A percentile compares a stretch with the other conserved stretches of the same genome.
Conservation (phyloP, 768 basidiomycete species). For the Tricholoma sp. region DNA sequence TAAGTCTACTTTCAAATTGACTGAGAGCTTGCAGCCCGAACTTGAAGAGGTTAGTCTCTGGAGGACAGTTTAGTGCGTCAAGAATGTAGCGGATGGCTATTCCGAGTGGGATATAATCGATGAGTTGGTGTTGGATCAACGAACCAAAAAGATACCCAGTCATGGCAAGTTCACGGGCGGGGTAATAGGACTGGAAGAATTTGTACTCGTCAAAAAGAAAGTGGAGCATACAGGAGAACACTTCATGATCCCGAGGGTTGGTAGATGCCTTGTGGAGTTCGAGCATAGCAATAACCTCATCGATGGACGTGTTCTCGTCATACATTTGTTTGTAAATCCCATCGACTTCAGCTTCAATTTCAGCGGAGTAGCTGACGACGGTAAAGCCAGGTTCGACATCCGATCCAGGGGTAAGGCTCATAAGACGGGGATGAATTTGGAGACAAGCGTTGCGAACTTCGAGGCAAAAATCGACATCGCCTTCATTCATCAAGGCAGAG, state of each 20-base stretch:
- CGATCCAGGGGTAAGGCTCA: conserved; percentile 84
- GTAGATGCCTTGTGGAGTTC: conserved; percentile 81
- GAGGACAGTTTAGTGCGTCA: conserved; percentile 87
- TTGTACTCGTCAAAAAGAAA: conserved; percentile 99
- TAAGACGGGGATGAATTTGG: conserved; percentile 92
- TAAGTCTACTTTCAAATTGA: conserved; percentile 80
- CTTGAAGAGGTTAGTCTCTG: conserved; percentile 90
- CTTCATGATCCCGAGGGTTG: conserved; percentile 84
- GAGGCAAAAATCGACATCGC: conserved; percentile 80
- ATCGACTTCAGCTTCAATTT: conserved; percentile 92
- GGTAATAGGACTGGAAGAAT: conserved; percentile 96
- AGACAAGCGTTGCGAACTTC: conserved; percentile 91
- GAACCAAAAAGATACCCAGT: conserved; percentile 96
- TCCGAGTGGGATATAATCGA: conserved; percentile 91
- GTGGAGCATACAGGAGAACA: conserved; percentile 99
- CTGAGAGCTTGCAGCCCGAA: conserved; percentile 91
- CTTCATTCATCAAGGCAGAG: conserved; percentile 66
- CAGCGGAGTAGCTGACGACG: conserved; percentile 81
- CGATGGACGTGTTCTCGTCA: conserved; percentile 89
- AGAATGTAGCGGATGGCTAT: conserved; percentile 97
- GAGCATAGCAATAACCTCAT: conserved; percentile 87
- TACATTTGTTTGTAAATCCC: conserved; percentile 98
- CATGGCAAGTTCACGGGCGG: conserved; percentile 89
- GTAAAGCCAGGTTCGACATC: conserved; percentile 90
- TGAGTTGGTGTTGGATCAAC: conserved; percentile 87